Conservation (phyloP, 2,329 filamentous ascomycete genomes). For the Aphanocladium album region DNA sequence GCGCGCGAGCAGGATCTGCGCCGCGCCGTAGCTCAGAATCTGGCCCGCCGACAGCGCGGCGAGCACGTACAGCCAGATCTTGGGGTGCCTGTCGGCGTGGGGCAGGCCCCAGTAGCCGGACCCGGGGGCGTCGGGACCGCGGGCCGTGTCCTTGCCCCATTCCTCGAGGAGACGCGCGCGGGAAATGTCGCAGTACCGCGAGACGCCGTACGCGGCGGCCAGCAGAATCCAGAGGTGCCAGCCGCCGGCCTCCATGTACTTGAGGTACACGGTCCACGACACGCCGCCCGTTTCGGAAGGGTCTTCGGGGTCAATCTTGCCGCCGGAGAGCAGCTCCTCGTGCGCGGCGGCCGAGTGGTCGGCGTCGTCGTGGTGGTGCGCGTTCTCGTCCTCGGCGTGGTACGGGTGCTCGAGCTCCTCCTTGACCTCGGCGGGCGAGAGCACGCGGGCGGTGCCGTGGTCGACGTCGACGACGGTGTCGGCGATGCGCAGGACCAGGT, state of each 20-base stretch:
- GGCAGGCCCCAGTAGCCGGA: constrained; percentile 41
- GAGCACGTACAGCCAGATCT: constrained; percentile 70
- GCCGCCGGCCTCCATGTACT: constrained; percentile 77
- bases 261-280: constrained; percentile 71
- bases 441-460: constrained; percentile 51
- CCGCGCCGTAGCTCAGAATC: constrained; percentile 54
- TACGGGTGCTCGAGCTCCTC: constrained; percentile 34
- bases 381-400: constrained; percentile 25
- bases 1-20: constrained; percentile 64
- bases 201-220: constrained; percentile 56
- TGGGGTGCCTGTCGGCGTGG: constrained; percentile 59
- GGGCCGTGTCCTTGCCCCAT: constrained; percentile 63
- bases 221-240: constrained; percentile 67
- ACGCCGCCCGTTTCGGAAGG: constrained; percentile 59
- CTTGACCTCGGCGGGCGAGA: constrained; percentile 41
- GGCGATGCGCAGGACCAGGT: constrained; percentile 68
- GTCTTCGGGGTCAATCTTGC: constrained; percentile 29
- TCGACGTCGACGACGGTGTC: constrained; percentile 67
- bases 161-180: constrained; percentile 79
- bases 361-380: constrained; percentile 27
- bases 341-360: constrained; percentile 14
- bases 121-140: neutral
- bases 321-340: constrained; percentile 16
- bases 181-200: constrained; percentile 58
- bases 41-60: constrained; percentile 59